Base-by-base conservation (phyloP, 352 stramenopile genomes). In the Albugo laibachii region DNA sequence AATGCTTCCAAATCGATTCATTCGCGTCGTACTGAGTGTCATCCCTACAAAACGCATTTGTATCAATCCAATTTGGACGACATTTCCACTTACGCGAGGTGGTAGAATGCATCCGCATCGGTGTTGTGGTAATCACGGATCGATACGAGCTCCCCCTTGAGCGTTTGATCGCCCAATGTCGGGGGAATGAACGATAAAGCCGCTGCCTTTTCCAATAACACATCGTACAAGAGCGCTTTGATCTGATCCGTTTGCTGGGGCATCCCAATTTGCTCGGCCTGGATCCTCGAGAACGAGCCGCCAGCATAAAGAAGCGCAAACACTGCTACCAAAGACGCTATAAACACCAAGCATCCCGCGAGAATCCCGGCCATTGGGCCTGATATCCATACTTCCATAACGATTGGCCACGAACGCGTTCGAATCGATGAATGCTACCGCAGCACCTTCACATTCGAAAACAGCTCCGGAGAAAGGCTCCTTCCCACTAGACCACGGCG, bases 401-500 rank as follows among this genome's bases (percentile, higher is more conserved):
- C 20, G 38, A 43, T 19, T 43, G 16, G 38, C 20, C 18, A 34
- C 15, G 36, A 27, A 19, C 37, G 19, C 50, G 6, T 13, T 18
- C 13, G 42, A 20, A 53, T 2, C 43, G 36, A 93, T 92, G 80
- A 89, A 93, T 61, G 66, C 76, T 39, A 63, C 81, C 27, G 59
- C 75, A 38, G 76, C 76, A 10, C 76, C 76, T 27, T 61, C 69
- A 59, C 68, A 81, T 55, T 63, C 54, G 52, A 80, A 81, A 61
- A 66, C 67, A 36, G 77, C 82, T 49, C 82, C 82, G 27, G 77
- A 93, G 72, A 92, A 92, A 56, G 82, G 82, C 13, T 84, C 77
- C 42, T 94, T 94, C 65, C 82, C 82, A 24, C 63, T 94, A 41
- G 82, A 94, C 56, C 82, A 94, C 59, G 82, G 89, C 35, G 75